phyloP scores from a whole-genome alignment of 1,284 basidiomycete genomes.

The Bothia castanella region DNA sequence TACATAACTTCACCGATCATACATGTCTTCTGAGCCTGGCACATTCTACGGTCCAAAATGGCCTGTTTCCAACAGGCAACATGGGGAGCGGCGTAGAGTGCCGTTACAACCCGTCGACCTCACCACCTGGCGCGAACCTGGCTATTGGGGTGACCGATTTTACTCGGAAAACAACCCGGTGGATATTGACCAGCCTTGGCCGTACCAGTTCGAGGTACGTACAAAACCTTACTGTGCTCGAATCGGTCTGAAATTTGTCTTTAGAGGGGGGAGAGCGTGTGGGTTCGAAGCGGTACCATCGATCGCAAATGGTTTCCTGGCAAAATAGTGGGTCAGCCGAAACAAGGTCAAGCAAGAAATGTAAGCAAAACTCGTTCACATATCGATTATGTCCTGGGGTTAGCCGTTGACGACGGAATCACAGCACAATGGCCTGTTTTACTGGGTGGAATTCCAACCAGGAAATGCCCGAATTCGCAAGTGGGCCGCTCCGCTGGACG shows the following conservation, averaged over 20 bases:
- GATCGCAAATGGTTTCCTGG: too few species aligned
- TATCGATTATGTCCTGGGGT: too few species aligned
- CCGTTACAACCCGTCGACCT: conserved; percentile 25
- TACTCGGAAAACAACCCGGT: conserved; percentile 35
- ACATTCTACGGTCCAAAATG: too few species aligned
- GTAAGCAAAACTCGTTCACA: neutral
- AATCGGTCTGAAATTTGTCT: neutral
- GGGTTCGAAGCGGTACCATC: conserved; percentile 25
- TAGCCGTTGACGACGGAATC: neutral
- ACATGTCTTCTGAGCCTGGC: neutral
- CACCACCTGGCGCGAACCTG: conserved; percentile 24
- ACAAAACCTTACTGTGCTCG: neutral
- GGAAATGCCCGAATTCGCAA: conserved; percentile 41
- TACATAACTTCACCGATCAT: conserved; percentile 4
- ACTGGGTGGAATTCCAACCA: conserved; percentile 44
- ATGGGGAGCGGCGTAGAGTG: too few species aligned
- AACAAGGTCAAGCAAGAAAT: too few species aligned
- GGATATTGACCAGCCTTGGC: conserved; percentile 51
- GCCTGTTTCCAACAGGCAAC: too few species aligned
- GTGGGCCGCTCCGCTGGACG: conserved; percentile 57
- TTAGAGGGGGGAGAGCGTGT: conserved; percentile 49
- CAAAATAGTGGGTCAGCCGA: too few species aligned
- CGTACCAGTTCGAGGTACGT: conserved; percentile 49
- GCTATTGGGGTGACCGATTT: conserved; percentile 19
- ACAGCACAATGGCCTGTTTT: conserved; percentile 48